Evolutionary conservation across 495 filamentous ascomycete species (phyloP).

Genomic region (Neurospora sp.): DNA sequence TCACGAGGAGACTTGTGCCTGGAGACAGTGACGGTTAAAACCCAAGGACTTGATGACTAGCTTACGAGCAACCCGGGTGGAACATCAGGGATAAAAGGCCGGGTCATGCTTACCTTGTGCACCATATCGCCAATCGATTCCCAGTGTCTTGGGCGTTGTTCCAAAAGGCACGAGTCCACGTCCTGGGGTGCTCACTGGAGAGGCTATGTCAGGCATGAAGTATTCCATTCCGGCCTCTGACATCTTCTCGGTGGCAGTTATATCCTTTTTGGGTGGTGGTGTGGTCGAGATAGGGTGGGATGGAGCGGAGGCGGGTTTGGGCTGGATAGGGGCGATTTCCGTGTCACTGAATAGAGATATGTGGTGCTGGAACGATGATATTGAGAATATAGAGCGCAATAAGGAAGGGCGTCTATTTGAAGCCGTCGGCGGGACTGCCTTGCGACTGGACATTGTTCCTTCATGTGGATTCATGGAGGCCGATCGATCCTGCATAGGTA

Average conservation of each 20-base stretch:
- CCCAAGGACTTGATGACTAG: neutral
- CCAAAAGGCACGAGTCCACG: neutral
- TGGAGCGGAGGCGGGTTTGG: neutral
- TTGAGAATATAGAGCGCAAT: neutral
- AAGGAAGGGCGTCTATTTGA: neutral
- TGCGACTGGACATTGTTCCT: neutral
- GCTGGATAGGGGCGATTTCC: neutral
- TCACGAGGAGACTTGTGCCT: constrained; percentile 14
- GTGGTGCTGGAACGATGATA: neutral
- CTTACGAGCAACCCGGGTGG: neutral
- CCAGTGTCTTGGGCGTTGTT: neutral
- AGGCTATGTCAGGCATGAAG: neutral
- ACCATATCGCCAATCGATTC: constrained; percentile 20
- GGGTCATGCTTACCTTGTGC: constrained; percentile 18
- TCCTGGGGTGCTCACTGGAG: neutral
- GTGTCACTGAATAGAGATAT: neutral
- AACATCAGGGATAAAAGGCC: neutral
- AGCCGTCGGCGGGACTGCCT: neutral
- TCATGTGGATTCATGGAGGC: neutral
- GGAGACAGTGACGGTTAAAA: neutral
- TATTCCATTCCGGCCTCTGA: neutral
- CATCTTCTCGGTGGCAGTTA: neutral
- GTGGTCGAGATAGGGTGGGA: neutral
- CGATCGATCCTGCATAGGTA: neutral
- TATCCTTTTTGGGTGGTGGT: neutral